Evolutionary conservation across 176 grass and related monocot species (phyloP), one percentile per base, ranked within the genome.

Genomic region (Cenchrus fungigraminus): DNA sequence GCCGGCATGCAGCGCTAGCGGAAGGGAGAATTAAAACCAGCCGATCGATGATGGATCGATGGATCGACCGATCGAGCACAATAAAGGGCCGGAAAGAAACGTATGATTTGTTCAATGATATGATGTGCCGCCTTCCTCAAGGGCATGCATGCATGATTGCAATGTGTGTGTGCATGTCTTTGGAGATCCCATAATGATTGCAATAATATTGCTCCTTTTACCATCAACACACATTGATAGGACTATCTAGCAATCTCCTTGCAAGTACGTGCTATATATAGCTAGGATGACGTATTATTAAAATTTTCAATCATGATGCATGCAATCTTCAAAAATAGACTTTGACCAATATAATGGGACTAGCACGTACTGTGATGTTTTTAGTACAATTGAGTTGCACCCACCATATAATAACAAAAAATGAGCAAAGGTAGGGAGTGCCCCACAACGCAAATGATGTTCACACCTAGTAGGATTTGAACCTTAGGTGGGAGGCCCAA

Each of bases 11-110:
- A 83, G 65, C 25, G 25, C 25, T 25, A 25, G 25, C 65, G 53
- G 37, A 50, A 65, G 58, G 40, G 77, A 76, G 3, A 81, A 66
- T 67, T 72, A 55, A 43, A 25, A 10, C 45, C 45, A 46, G 45
- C 45, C 1, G 34, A 40, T 40, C 3, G 3, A 40, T 40, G 37
- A 40, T 40, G 37, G 37, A 40, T 40, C 37, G 37, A 40, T 40
- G 3, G 37, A 40, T 6, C 45, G 45, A 46, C 8, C 4, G 19
- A 47, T 37, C 56, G 19, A 20, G 31, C 49, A 56, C 58, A 78
- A 82, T 90, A 58, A 90, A 78, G 56, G 17, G 58, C 37, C 37
- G 37, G 79, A 77, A 49, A 85, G n/a, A 77, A 57, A 68, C 4
- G 65, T 52, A 25, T 75, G 50, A 65, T 84, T 76, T 84, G 82